phyloP scores from a whole-genome alignment of 2,329 filamentous ascomycete species.

The Ceratocystis cubensis region DNA sequence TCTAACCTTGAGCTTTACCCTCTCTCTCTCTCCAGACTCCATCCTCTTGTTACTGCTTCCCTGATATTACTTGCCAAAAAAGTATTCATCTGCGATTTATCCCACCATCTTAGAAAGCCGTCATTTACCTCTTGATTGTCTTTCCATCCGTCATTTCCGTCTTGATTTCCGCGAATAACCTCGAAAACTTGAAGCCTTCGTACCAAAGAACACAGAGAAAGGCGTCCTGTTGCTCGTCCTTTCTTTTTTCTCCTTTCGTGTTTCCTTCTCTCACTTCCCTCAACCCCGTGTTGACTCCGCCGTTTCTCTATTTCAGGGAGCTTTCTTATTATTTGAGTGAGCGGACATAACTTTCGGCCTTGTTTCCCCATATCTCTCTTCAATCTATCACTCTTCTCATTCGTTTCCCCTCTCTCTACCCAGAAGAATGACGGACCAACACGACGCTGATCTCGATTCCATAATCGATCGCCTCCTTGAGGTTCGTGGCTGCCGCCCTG shows the following conservation, averaged over 20 bases:
- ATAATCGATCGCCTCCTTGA: conserved; percentile 98
- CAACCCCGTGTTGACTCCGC: conserved; percentile 12
- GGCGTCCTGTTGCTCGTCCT: not conserved
- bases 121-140: conserved; percentile 7
- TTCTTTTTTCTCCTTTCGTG: conserved; percentile 1
- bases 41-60: not conserved
- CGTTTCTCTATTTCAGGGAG: conserved; percentile 9
- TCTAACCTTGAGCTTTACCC: not conserved
- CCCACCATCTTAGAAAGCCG: conserved; percentile 7
- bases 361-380: not conserved
- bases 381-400: conserved; percentile 7
- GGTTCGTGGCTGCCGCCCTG: conserved; percentile 91
- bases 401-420: not conserved
- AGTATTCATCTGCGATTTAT: conserved; percentile 3
- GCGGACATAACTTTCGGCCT: conserved; percentile 7
- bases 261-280: not conserved
- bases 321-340: not conserved
- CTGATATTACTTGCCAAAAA: not conserved
- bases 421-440: conserved; percentile 45
- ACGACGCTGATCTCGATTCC: conserved; percentile 96
- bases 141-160: not conserved
- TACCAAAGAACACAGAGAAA: not conserved
- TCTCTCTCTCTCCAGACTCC: not conserved
- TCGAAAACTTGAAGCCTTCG: not conserved
- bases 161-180: not conserved